These are phyloP conservation scores for Inonotus obliquus DNA, from an alignment of 1,284 basidiomycete genomes.

Conservation along the genomic window DNA sequence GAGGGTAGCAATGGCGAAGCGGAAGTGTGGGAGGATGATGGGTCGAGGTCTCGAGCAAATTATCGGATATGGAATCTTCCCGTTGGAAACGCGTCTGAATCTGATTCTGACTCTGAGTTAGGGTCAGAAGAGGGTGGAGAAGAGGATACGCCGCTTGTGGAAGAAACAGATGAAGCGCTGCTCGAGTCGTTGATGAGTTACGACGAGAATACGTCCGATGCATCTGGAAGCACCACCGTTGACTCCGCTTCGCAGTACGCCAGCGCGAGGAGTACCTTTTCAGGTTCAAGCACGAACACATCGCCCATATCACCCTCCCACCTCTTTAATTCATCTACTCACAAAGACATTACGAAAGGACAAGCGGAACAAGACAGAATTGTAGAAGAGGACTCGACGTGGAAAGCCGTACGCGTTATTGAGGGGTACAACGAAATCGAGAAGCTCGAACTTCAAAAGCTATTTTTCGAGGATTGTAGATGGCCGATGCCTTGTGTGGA, in stretches of 20 bases:
- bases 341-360: too few relatives aligned
- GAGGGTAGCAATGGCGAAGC: background rate
- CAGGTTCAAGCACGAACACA: too few relatives aligned
- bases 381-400: background rate
- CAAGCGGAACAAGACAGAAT: background rate
- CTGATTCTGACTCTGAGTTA: background rate
- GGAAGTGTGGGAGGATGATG: background rate
- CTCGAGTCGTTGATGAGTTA: background rate
- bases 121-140: background rate
- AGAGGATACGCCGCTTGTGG: background rate
- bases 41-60: background rate
- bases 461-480: constrained; percentile 30
- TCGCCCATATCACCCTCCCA: too few relatives aligned
- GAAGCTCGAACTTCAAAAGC: constrained; percentile 18
- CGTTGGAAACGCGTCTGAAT: background rate
- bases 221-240: too few relatives aligned
- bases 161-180: background rate
- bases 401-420: background rate
- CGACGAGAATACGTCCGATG: background rate
- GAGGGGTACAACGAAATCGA: constrained; percentile 11
- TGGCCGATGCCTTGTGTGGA: constrained; percentile 35
- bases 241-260: too few relatives aligned
- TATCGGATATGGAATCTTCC: background rate
- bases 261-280: too few relatives aligned
- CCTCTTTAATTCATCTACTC: too few relatives aligned